Conservation (phyloP, 805 yeast species). For the Clavispora phyllophila region DNA sequence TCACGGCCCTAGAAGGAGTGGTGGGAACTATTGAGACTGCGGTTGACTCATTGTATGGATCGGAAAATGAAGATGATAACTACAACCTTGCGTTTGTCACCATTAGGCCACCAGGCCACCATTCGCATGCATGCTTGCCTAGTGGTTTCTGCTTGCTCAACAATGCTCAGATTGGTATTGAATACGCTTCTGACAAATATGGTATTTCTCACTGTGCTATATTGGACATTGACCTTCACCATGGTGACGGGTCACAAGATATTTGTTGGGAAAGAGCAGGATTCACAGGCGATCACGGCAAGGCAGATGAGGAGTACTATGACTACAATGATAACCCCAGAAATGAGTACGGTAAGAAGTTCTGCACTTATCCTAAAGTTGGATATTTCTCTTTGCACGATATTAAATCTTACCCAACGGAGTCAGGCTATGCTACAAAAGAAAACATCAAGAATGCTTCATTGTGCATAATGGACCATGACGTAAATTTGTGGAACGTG, state of each 20-base stretch:
- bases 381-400: conserved; percentile 85
- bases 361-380: conserved; percentile 51
- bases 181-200: conserved; percentile 61
- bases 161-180: conserved; percentile 76
- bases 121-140: conserved; percentile 77
- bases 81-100: conserved; percentile 55
- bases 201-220: conserved; percentile 77
- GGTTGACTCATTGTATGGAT: conserved; percentile 43
- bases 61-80: conserved; percentile 16
- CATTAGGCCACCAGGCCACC: conserved; percentile 84
- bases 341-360: conserved; percentile 46
- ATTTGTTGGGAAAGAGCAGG: conserved; percentile 79
- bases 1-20: conserved; percentile 70
- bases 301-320: conserved; percentile 42
- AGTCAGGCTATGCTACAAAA: conserved; percentile 67
- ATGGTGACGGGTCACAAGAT: conserved; percentile 87
- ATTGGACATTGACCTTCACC: conserved; percentile 79
- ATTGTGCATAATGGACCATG: conserved; percentile 73
- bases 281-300: conserved; percentile 43
- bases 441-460: conserved; percentile 72
- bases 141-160: conserved; percentile 80
- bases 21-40: conserved; percentile 72
- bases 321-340: conserved; percentile 26
- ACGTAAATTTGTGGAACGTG: conserved; percentile 76
- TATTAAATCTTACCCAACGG: conserved; percentile 82